Evolutionary conservation across 148 eudicot genomes (phyloP).

Genomic region (Chenopodium formosanum): DNA sequence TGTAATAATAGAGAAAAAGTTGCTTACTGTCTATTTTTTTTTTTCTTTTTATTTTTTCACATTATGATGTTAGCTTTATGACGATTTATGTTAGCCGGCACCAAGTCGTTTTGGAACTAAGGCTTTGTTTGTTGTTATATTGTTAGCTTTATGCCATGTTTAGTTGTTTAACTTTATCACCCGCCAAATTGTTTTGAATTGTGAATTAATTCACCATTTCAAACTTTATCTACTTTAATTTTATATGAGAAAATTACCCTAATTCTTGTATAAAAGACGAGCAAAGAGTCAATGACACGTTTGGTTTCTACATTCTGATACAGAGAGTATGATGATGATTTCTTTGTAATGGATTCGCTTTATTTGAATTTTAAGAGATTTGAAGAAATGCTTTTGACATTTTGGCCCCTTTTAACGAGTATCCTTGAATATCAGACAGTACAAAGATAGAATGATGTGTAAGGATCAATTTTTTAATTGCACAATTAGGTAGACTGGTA

Average conservation of each 20-base stretch:
- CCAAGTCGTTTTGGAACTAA: no score
- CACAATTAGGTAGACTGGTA: no score
- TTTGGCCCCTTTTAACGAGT: neutral
- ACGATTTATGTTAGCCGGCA: no score
- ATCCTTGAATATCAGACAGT: neutral
- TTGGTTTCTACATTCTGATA: no score
- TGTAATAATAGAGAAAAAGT: neutral
- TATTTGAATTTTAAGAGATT: neutral
- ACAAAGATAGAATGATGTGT: neutral
- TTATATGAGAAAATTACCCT: no score
- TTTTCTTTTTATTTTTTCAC: neutral
- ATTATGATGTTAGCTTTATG: neutral
- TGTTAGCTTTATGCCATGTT: neutral
- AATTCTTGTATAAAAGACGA: no score
- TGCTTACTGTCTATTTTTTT: neutral
- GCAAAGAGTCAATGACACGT: no score
- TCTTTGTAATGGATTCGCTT: no score
- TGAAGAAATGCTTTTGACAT: neutral
- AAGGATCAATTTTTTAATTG: neutral
- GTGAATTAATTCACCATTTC: neutral
- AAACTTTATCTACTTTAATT: neutral
- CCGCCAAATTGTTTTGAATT: conserved; percentile 6
- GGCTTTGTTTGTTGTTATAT: no score
- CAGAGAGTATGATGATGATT: no score
- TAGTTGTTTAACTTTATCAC: neutral